Conservation (phyloP, 306 rosid species). For the Sicyos edulis region DNA sequence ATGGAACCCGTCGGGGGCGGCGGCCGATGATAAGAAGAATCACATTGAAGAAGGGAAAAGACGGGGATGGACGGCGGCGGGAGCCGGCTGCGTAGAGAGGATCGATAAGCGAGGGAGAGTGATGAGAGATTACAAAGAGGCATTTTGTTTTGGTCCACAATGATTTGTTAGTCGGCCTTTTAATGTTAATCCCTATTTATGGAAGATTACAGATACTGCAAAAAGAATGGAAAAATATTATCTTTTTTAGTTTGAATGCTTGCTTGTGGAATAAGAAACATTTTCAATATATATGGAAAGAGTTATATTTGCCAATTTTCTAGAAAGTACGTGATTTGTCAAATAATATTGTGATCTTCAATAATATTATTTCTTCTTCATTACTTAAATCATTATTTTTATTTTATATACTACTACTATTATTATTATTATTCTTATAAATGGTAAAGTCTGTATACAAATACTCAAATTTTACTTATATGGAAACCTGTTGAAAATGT, state of each 20-base stretch:
- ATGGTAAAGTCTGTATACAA: no score
- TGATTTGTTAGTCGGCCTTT: neutral
- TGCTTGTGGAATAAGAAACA: neutral
- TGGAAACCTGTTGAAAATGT: no score
- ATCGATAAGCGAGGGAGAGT: neutral
- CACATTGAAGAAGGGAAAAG: neutral
- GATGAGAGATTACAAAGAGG: neutral
- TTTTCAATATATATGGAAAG: neutral
- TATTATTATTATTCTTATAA: no score
- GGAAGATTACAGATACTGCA: no score
- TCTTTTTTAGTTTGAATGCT: neutral
- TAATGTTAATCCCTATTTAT: neutral
- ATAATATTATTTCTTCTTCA: no score
- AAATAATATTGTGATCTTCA: no score
- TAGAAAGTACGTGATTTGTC: no score
- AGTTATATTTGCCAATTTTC: no score
- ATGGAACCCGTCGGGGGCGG: neutral
- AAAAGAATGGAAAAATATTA: no score
- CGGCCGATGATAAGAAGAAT: neutral
- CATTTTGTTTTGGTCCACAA: neutral
- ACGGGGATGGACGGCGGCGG: neutral
- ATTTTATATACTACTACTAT: no score
- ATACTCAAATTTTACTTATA: no score
- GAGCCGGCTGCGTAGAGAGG: neutral
- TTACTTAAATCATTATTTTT: no score